Evolutionary conservation across 2,329 filamentous ascomycete genomes (phyloP), one percentile per base, ranked within the genome.

Genomic region (Phyllosticta capitalensis): DNA sequence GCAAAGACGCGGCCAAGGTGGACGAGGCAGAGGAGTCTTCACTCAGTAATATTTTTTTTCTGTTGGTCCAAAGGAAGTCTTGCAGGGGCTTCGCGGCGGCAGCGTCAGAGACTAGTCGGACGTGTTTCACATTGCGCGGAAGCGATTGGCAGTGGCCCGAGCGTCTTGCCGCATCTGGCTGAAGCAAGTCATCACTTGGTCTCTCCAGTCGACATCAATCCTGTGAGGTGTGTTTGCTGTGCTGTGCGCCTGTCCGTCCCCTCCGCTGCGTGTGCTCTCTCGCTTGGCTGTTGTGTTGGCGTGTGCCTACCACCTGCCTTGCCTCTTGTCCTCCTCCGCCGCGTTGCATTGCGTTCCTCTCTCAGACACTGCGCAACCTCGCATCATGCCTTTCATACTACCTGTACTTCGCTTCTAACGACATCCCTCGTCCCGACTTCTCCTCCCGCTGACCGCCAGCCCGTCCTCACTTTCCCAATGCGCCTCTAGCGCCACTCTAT

Each of bases 291-390:
- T 12, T 10, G 7, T 4, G 38, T 45, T 45, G 38, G 12, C 38
- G 14, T 45, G 38, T n/a, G 12, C 7, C 17, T 17, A 5, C 38
- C 1, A n/a, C 30, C 10, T 38, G 30, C 30, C 30, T 38, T 38
- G 10, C 30, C 14, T 38, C 26, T 55, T 22, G 28, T 54, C 56
- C 52, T 55, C 61, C 58, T 33, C 22, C 55, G 33, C 30, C 59
- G 50, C 60, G 55, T 63, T 63, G 60, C 57, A 62, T 63, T 57
- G 64, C 64, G 62, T 64, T 48, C 61, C 52, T 55, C 61, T 59
- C 20, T 60, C 38, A 45, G 12, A 45, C 38, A 45, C 38, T n/a
- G 14, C 38, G 38, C 38, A 45, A 45, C 38, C 38, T 45, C 38
- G 17, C 38, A 45, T 45, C 38, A 45, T 45, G 38, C 38, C 38